phyloP scores from a whole-genome alignment of 495 filamentous ascomycete genomes.

The Neurospora sp. region DNA sequence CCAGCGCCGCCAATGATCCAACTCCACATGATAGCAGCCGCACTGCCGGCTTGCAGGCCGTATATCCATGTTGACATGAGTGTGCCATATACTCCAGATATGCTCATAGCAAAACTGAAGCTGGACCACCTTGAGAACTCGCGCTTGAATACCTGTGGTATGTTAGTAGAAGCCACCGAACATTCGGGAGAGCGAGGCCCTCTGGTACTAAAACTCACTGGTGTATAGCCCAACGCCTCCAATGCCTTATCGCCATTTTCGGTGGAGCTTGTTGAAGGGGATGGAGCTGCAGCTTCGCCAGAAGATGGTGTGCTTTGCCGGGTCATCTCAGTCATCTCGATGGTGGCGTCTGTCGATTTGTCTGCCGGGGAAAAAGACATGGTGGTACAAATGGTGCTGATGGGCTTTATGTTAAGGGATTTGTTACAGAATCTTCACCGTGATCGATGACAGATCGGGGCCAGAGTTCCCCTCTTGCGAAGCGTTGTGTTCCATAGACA shows the following conservation, averaged over 20 bases:
- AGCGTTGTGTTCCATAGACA: background rate
- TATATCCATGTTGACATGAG: conserved; percentile 53
- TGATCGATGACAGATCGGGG: background rate
- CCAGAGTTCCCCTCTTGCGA: background rate
- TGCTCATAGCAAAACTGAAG: conserved; percentile 56
- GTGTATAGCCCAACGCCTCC: conserved; percentile 24
- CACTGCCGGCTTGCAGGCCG: conserved; percentile 49
- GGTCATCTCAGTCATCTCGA: background rate
- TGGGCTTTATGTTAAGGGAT: background rate
- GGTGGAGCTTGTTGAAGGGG: background rate
- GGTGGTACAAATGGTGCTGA: background rate
- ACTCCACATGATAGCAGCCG: conserved; percentile 52
- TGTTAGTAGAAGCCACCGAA: background rate
- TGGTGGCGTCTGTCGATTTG: background rate
- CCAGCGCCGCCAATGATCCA: conserved; percentile 55
- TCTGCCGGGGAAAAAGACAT: background rate
- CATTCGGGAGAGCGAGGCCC: background rate
- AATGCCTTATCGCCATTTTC: conserved; percentile 24
- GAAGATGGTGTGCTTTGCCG: background rate
- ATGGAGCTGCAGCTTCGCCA: background rate
- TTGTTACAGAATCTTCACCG: background rate
- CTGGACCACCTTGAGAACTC: conserved; percentile 53
- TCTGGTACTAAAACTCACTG: conserved; percentile 7
- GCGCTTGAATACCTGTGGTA: conserved; percentile 46
- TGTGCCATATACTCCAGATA: conserved; percentile 50